Percentiles rank a stretch among this genome's conserved stretches.
These are phyloP conservation scores for Quercus ilex DNA, from an alignment of 306 rosid species.

Conservation along the genomic window DNA sequence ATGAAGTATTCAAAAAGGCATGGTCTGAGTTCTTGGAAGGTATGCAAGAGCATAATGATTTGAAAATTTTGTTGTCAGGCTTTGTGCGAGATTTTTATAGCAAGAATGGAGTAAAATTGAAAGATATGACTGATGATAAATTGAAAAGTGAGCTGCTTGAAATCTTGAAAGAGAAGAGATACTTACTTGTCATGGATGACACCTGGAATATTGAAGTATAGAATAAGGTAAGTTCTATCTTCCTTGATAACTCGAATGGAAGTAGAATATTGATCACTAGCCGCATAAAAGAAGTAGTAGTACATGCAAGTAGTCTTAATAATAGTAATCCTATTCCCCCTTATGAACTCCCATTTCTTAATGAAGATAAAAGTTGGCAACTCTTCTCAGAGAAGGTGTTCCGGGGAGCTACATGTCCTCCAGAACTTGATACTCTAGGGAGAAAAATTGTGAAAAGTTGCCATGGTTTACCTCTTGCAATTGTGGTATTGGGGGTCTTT, in stretches of 20 bases:
- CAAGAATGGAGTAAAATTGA: no score
- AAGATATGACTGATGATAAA: no score
- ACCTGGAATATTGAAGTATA: slow-evolving; percentile 9
- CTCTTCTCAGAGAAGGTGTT: slow-evolving; percentile 10
- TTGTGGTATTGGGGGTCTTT: background rate
- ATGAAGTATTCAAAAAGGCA: no score
- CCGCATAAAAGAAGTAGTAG: no score
- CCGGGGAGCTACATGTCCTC: background rate
- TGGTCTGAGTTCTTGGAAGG: no score
- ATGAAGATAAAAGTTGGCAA: slow-evolving; percentile 26
- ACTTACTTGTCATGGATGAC: slow-evolving; percentile 9
- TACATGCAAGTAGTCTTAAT: background rate
- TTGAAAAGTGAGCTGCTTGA: no score
- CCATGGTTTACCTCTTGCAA: background rate
- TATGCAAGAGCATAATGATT: fast-evolving
- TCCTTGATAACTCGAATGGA: slow-evolving; percentile 3
- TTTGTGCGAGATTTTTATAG: no score
- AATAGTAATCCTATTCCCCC: background rate
- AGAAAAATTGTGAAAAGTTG: background rate
- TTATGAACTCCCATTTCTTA: background rate
- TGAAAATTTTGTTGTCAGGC: no score
- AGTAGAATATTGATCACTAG: background rate
- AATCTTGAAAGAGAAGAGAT: no score
- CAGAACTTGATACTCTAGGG: background rate
- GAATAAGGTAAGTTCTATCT: slow-evolving; percentile 2